Conservation (phyloP, 768 basidiomycete species). For the Lepiota brunneoincarnata region DNA sequence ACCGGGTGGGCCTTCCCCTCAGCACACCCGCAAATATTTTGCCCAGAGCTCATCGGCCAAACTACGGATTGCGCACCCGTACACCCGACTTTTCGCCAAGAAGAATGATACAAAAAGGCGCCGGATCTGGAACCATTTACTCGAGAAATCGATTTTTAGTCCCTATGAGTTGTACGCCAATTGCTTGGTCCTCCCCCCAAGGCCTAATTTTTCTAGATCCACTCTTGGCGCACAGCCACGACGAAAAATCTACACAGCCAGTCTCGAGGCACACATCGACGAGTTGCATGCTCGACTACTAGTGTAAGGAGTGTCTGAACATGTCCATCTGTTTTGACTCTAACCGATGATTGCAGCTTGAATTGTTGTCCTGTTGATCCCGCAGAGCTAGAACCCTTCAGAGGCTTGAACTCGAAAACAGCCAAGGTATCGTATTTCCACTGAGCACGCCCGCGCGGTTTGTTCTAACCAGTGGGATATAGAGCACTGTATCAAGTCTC, state of each 20-base stretch:
- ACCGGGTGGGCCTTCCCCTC: background rate
- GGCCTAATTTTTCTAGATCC: conserved; percentile 37
- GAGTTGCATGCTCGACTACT: conserved; percentile 58
- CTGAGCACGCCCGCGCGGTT: background rate
- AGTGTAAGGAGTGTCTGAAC: conserved; percentile 22
- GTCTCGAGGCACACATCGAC: conserved; percentile 73
- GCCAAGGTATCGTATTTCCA: conserved; percentile 55
- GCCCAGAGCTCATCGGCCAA: conserved; percentile 13
- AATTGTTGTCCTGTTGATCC: conserved; percentile 56
- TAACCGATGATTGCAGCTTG: conserved; percentile 23
- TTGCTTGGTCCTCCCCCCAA: background rate
- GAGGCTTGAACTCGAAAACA: conserved; percentile 72
- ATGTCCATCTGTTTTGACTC: background rate
- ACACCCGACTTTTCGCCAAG: conserved; percentile 66
- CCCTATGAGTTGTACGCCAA: conserved; percentile 60
- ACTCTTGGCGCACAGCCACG: conserved; percentile 66
- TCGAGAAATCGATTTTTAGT: conserved; percentile 69
- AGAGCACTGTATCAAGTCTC: conserved; percentile 76
- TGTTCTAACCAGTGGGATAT: background rate
- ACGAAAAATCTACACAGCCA: conserved; percentile 69
- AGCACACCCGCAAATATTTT: background rate
- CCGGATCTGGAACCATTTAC: conserved; percentile 75
- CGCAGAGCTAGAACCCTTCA: conserved; percentile 57
- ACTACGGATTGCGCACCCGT: conserved; percentile 53
- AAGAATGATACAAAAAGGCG: conserved; percentile 63